Conservation (phyloP, 192 early-diverging fungal species). For the Coemansia reversa region DNA sequence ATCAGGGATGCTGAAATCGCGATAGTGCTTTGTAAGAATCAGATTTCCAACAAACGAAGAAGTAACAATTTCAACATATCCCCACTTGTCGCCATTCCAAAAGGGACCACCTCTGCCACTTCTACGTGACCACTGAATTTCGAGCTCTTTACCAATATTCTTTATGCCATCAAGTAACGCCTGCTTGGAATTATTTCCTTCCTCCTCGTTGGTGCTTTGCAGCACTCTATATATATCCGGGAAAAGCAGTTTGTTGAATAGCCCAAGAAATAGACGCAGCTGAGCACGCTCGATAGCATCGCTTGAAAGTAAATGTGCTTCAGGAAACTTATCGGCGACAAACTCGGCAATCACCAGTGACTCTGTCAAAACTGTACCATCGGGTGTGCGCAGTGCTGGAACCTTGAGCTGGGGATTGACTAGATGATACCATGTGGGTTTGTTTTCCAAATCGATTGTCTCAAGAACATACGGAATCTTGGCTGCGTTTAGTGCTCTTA, state of each 20-base stretch:
- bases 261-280: conserved; percentile 41
- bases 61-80: conserved; percentile 25
- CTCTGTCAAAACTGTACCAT: conserved; percentile 63
- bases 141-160: conserved; percentile 25
- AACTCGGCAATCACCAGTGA: conserved; percentile 67
- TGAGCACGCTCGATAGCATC: conserved; percentile 39
- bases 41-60: conserved; percentile 26
- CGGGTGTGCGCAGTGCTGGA: conserved; percentile 58
- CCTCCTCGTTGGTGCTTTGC: conserved; percentile 11
- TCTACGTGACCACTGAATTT: conserved; percentile 25
- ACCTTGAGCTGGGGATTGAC: conserved; percentile 73
- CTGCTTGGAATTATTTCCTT: conserved; percentile 16
- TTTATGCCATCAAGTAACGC: conserved; percentile 13
- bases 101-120: conserved; percentile 35
- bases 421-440: conserved; percentile 62
- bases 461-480: conserved; percentile 55
- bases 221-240: conserved; percentile 22
- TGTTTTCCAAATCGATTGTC: conserved; percentile 66
- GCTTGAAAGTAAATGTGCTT: conserved; percentile 39
- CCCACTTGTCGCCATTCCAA: conserved; percentile 23
- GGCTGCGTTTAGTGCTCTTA: conserved; percentile 61
- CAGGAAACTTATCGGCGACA: conserved; percentile 62
- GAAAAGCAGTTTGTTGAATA: conserved; percentile 14
- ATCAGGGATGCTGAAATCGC: conserved; percentile 27
- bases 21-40: conserved; percentile 13